These are phyloP conservation scores for Mycena galericulata DNA, from an alignment of 768 basidiomycete species.

Conservation along the genomic window DNA sequence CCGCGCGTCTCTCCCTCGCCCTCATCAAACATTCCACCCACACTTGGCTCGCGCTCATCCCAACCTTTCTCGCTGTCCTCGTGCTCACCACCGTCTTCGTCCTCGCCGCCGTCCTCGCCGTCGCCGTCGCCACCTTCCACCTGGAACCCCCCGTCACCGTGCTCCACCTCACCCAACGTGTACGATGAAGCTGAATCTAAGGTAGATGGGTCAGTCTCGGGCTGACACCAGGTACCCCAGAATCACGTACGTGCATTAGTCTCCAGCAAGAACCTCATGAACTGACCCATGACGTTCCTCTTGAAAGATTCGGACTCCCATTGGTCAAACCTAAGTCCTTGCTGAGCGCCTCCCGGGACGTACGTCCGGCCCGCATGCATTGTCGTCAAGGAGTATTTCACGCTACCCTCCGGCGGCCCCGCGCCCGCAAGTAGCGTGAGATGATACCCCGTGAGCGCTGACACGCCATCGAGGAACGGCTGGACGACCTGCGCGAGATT, in stretches of 20 bases:
- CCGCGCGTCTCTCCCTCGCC: too few relatives aligned
- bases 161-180: too few relatives aligned
- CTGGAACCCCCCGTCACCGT: too few relatives aligned
- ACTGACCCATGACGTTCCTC: constrained; percentile 1
- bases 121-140: too few relatives aligned
- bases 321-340: constrained; percentile 5
- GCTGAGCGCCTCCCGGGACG: neutral
- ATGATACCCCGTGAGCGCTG: constrained; percentile 7
- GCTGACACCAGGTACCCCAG: too few relatives aligned
- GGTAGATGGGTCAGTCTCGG: too few relatives aligned
- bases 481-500: constrained; percentile 10
- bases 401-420: neutral
- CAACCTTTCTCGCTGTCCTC: too few relatives aligned
- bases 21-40: too few relatives aligned
- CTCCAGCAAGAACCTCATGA: constrained; percentile 5
- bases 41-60: too few relatives aligned
- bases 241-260: neutral
- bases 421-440: constrained; percentile 3
- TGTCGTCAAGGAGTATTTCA: neutral
- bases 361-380: constrained; percentile 8
- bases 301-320: constrained; percentile 4
- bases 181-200: too few relatives aligned
- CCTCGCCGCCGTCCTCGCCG: too few relatives aligned
- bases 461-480: constrained; percentile 2
- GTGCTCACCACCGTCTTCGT: too few relatives aligned